Evolutionary conservation across 805 yeast genomes (phyloP).

Genomic region (Wickerhamomyces queroliae): DNA sequence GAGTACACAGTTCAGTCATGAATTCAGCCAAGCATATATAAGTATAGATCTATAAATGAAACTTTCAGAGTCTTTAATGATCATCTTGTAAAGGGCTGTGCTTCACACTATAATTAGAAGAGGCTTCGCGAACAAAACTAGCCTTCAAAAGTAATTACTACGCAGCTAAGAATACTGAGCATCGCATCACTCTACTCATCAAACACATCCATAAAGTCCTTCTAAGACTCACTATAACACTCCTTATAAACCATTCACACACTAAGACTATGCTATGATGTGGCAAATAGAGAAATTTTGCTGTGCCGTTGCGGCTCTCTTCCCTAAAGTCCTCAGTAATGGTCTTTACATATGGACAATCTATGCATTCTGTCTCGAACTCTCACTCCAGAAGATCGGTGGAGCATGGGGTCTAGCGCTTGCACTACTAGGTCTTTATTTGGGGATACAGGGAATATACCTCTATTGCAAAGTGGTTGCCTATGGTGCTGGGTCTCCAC

Average conservation of each 20-base stretch:
- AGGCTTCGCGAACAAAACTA: too few relatives aligned
- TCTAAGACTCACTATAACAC: too few relatives aligned
- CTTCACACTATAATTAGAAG: too few relatives aligned
- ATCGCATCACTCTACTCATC: too few relatives aligned
- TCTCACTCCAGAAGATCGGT: conserved; percentile 17
- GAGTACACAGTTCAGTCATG: background rate
- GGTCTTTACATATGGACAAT: conserved; percentile 42
- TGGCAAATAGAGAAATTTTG: conserved; percentile 21
- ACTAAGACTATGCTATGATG: background rate
- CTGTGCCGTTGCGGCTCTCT: conserved; percentile 31
- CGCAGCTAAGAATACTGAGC: too few relatives aligned
- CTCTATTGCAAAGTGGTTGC: conserved; percentile 48
- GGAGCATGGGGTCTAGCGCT: conserved; percentile 12
- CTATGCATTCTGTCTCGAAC: conserved; percentile 29
- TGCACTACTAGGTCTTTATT: conserved; percentile 19
- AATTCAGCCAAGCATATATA: too few relatives aligned
- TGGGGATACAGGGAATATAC: conserved; percentile 35
- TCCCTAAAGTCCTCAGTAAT: conserved; percentile 45
- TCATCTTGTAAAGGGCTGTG: too few relatives aligned
- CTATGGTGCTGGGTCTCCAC: conserved; percentile 62
- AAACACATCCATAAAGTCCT: too few relatives aligned
- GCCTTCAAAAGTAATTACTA: too few relatives aligned
- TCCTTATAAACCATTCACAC: too few relatives aligned
- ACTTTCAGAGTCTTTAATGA: too few relatives aligned
- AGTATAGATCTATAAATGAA: too few relatives aligned